Evolutionary conservation across 768 basidiomycete species (phyloP), one percentile per base, ranked within the genome.

Genomic region (Termitomyces sp.): DNA sequence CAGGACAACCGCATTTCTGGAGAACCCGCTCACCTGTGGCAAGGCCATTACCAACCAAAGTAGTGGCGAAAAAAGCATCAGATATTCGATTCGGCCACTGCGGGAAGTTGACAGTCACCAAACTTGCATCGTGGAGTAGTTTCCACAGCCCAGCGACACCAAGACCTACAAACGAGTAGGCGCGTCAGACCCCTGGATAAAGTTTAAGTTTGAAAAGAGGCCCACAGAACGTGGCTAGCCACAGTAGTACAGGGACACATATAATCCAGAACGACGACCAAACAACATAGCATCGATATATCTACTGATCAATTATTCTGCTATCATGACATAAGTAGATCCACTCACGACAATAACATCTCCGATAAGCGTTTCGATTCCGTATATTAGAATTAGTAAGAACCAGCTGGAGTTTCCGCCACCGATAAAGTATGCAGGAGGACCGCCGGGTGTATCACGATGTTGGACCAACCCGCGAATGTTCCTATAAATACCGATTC

Each of bases 241-340:
- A 58, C 9, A 53, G 22, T 5, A 58, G 18, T 5, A 31, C 36
- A 41, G 57, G 57, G 13, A 58, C 16, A 29, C 26, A 6, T 4
- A 51, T 51, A 10, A 51, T 42, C 55, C 55, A 56, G 1, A 50
- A 44, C 9, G 47, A 50, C 4, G 55, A 37, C 47, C 47, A 56
- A n/a, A 56, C 47, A 24, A 56, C 36, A 49, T 56, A 56, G 18
- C 55, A 56, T n/a, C 55, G 47, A 18, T 56, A 56, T 29, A 56
- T 41, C 55, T 56, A 12, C 5, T 22, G 20, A 15, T 2, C 7
- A 18, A 13, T 3, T 41, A 4, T 28, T 39, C 29, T 3, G 26
- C 13, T 3, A 1, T 22, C 3, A 33, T 49, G 6, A 20, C 10
- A 13, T 15, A 12, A 4, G 39, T 5, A 20, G n/a, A 39, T 26